Conservation (phyloP, 208 protist genomes). For the Trypanosomatidae sp. region DNA sequence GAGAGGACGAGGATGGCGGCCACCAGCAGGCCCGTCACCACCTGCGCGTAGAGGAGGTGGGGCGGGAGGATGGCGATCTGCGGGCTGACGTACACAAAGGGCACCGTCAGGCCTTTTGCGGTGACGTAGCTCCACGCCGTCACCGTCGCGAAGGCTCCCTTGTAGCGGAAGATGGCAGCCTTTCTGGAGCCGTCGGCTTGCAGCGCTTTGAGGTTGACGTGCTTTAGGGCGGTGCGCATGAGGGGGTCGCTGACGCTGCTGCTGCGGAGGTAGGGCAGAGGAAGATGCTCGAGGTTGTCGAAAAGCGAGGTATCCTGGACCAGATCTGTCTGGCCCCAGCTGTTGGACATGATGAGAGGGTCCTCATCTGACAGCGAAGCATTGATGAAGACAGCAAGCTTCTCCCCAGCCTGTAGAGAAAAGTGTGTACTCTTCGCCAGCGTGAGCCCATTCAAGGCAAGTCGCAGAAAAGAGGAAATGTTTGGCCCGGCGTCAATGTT, state of each 20-base stretch:
- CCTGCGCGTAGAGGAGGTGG: too few species aligned
- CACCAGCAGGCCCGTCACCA: too few species aligned
- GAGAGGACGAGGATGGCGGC: too few species aligned
- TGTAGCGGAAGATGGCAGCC: constrained; percentile 9
- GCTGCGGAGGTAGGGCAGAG: constrained; percentile 10
- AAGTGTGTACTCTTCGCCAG: too few species aligned
- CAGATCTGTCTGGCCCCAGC: constrained; percentile 23
- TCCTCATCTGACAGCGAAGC: constrained; percentile 10
- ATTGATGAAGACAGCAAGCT: constrained; percentile 21
- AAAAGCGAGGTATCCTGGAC: constrained; percentile 6
- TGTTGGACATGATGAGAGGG: constrained; percentile 27
- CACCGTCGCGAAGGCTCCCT: constrained; percentile 1
- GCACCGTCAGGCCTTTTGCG: background rate
- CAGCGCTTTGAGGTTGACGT: constrained; percentile 23
- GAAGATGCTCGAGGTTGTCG: background rate
- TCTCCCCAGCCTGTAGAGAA: too few species aligned
- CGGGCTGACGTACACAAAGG: constrained; percentile 5
- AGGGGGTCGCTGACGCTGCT: constrained; percentile 32
- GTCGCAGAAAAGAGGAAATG: too few species aligned
- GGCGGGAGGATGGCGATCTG: background rate
- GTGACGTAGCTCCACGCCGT: constrained; percentile 2
- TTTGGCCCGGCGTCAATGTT: too few species aligned
- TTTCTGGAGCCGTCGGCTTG: background rate
- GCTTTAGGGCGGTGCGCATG: constrained; percentile 35
- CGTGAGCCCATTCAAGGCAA: too few species aligned